Evolutionary conservation across 2,329 filamentous ascomycete species (phyloP).

Genomic region (Onygenales sp.): DNA sequence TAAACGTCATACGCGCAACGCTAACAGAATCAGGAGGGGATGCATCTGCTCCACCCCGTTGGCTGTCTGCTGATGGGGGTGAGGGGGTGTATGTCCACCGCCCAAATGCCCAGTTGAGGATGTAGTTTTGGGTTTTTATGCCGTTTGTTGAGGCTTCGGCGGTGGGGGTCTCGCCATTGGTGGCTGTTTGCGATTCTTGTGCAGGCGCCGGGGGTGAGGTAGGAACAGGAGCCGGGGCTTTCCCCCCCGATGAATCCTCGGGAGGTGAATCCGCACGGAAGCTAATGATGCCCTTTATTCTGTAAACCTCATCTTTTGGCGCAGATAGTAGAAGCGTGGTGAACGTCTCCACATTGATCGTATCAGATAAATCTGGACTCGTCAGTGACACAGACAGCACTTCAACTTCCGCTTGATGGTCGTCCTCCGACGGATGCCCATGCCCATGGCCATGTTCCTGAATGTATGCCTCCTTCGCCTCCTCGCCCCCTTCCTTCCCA

Average conservation of each 20-base stretch:
- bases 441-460: conserved; percentile 26
- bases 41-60: conserved; percentile 12
- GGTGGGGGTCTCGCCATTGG: neutral
- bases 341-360: conserved; percentile 52
- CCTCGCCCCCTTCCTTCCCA: conserved; percentile 9
- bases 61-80: conserved; percentile 28
- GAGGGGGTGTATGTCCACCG: conserved; percentile 77
- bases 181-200: neutral
- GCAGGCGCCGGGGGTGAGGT: conserved; percentile 3
- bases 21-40: conserved; percentile 8
- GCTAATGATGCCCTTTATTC: conserved; percentile 69
- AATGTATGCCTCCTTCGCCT: conserved; percentile 5
- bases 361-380: conserved; percentile 34
- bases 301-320: conserved; percentile 88
- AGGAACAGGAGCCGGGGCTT: conserved; percentile 24
- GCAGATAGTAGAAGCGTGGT: conserved; percentile 57
- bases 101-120: conserved; percentile 97
- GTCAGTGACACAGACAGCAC: conserved; percentile 72
- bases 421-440: conserved; percentile 28
- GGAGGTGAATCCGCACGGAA: conserved; percentile 30
- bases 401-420: conserved; percentile 80
- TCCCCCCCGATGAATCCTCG: conserved; percentile 38
- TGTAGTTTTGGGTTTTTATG: conserved; percentile 50
- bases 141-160: neutral
- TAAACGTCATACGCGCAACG: conserved; percentile 35